A percentile compares a stretch with the other conserved stretches of the same genome.
These are phyloP conservation scores for Monosporascus sp. DNA, from an alignment of 2,329 filamentous ascomycete species.

Conservation along the genomic window DNA sequence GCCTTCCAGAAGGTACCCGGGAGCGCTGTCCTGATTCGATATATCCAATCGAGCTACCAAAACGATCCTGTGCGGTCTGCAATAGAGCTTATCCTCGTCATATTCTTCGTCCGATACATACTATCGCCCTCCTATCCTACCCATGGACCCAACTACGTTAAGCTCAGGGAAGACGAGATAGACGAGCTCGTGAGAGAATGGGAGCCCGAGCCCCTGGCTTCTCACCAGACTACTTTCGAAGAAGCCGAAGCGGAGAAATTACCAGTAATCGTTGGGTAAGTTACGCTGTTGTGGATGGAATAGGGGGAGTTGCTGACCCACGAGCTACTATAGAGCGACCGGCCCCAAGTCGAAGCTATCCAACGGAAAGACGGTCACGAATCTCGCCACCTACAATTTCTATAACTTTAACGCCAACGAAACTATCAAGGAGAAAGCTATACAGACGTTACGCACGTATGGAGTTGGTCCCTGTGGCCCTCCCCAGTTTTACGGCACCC, in stretches of 20 bases:
- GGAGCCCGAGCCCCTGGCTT: slow-evolving; percentile 87
- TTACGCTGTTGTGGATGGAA: background rate
- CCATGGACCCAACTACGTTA: slow-evolving; percentile 81
- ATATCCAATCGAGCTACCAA: slow-evolving; percentile 96
- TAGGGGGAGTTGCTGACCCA: slow-evolving; percentile 5
- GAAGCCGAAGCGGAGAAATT: slow-evolving; percentile 77
- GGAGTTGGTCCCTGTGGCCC: slow-evolving; percentile 95
- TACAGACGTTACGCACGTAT: slow-evolving; percentile 88
- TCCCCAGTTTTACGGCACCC: slow-evolving; percentile 95
- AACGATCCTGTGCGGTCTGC: slow-evolving; percentile 91
- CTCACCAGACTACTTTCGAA: slow-evolving; percentile 67
- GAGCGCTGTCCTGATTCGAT: slow-evolving; percentile 88
- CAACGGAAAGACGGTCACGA: slow-evolving; percentile 85
- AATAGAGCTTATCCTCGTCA: slow-evolving; percentile 86
- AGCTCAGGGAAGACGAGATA: slow-evolving; percentile 90
- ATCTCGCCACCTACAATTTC: slow-evolving; percentile 93
- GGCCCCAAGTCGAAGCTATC: slow-evolving; percentile 85
- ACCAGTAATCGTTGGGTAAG: slow-evolving; percentile 82
- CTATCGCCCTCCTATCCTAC: slow-evolving; percentile 90
- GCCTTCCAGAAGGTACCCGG: slow-evolving; percentile 88
- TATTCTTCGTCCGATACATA: slow-evolving; percentile 93
- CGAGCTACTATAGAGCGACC: slow-evolving; percentile 56
- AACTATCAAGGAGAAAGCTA: slow-evolving; percentile 87
- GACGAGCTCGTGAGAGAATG: slow-evolving; percentile 96
- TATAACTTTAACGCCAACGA: slow-evolving; percentile 97